phyloP scores from a whole-genome alignment of 2,329 filamentous ascomycete species.

The Orbilia quercus region DNA sequence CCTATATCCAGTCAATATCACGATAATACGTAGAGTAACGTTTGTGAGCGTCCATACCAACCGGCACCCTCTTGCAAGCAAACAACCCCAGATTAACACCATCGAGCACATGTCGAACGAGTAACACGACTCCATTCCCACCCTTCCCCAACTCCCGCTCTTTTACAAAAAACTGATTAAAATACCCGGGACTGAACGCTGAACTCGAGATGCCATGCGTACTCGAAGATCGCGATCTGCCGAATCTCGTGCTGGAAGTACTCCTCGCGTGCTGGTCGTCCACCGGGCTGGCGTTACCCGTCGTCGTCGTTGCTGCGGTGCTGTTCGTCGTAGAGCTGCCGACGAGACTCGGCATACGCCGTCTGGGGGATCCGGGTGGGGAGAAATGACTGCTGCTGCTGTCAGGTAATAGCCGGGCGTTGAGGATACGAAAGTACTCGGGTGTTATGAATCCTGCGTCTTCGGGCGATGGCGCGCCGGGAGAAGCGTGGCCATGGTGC shows the following conservation, averaged over 20 bases:
- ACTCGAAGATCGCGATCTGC: slow-evolving; percentile 61
- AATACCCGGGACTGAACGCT: slow-evolving; percentile 92
- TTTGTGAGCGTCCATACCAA: slow-evolving; percentile 66
- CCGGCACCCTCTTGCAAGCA: slow-evolving; percentile 95
- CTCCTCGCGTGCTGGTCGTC: slow-evolving; percentile 60
- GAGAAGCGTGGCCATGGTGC: slow-evolving; percentile 58
- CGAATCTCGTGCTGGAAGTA: slow-evolving; percentile 61
- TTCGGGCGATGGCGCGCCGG: slow-evolving; percentile 61
- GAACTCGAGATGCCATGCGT: slow-evolving; percentile 77
- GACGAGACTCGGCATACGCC: slow-evolving; percentile 65
- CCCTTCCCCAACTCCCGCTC: slow-evolving; percentile 86
- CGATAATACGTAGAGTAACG: not conserved
- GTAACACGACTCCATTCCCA: slow-evolving; percentile 90
- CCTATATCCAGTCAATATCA: slow-evolving; percentile 62
- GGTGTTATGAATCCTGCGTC: slow-evolving; percentile 82
- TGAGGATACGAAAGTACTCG: slow-evolving; percentile 95
- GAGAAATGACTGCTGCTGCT: slow-evolving; percentile 38
- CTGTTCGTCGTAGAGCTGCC: slow-evolving; percentile 51
- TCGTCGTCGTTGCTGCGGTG: not conserved
- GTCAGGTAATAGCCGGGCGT: slow-evolving; percentile 63
- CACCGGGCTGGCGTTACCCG: slow-evolving; percentile 62
- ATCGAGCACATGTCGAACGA: slow-evolving; percentile 94
- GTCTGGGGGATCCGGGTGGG: slow-evolving; percentile 47
- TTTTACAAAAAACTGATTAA: slow-evolving; percentile 90
- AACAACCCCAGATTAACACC: slow-evolving; percentile 88